Conservation (phyloP, 2,329 filamentous ascomycete species). For the Aspergillus melleus region DNA sequence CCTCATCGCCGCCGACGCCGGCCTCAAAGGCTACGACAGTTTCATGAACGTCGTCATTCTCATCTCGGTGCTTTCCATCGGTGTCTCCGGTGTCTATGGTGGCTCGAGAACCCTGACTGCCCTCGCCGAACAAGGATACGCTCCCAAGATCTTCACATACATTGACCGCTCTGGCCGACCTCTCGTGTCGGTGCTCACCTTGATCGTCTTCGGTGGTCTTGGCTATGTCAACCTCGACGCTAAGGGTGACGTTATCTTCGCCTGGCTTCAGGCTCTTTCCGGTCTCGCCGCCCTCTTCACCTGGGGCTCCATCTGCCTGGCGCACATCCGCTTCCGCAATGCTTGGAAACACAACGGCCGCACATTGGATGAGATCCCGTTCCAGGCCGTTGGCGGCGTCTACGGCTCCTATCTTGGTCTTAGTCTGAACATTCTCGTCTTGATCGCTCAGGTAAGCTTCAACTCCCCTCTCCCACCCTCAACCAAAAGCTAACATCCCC, state of each 20-base stretch:
- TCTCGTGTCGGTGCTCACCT: conserved; percentile 41
- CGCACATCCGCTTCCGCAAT: conserved; percentile 67
- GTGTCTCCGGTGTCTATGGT: conserved; percentile 60
- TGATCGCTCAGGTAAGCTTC: conserved; percentile 45
- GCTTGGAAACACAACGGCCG: conserved; percentile 62
- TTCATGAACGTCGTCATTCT: conserved; percentile 69
- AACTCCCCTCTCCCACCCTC: background rate
- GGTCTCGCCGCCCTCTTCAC: conserved; percentile 64
- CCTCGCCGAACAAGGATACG: conserved; percentile 49
- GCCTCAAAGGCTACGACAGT: conserved; percentile 60
- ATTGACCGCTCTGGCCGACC: conserved; percentile 50
- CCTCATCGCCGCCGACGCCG: conserved; percentile 62
- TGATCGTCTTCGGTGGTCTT: conserved; percentile 42
- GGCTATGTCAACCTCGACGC: conserved; percentile 44
- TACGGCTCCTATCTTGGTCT: conserved; percentile 64
- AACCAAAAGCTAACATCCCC: background rate
- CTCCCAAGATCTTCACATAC: conserved; percentile 46
- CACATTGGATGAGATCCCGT: conserved; percentile 65
- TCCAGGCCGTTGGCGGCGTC: conserved; percentile 60
- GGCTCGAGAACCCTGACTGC: conserved; percentile 59
- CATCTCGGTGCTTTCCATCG: conserved; percentile 60
- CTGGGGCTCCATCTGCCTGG: conserved; percentile 65
- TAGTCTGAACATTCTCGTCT: conserved; percentile 53
- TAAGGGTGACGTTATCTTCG: conserved; percentile 55
- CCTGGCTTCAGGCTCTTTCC: conserved; percentile 65